Percentiles rank a stretch among this genome's conserved stretches.
Evolutionary conservation across 1,284 basidiomycete species (phyloP).

Genomic region (Rhodotorula sp.): DNA sequence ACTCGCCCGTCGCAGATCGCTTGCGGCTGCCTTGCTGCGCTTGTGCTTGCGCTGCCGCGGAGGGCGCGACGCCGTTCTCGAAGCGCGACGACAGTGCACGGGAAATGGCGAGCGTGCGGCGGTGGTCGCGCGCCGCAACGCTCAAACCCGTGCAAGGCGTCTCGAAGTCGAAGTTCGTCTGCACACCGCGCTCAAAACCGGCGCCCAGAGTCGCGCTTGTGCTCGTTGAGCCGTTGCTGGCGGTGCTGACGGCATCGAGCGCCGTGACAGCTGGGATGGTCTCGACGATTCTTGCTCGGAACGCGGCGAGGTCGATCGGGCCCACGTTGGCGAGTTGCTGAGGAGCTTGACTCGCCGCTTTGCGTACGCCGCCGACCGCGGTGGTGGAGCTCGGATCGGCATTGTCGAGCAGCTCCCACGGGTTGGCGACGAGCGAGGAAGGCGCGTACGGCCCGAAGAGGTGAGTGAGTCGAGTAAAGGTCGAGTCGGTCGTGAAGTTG

Average conservation of each 20-base stretch:
- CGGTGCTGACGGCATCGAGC: conserved; percentile 29
- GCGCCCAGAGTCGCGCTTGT: background rate
- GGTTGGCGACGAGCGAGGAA: conserved; percentile 18
- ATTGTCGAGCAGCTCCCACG: conserved; percentile 41
- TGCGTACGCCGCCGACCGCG: background rate
- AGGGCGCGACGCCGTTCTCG: conserved; percentile 6
- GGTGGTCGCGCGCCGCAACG: conserved; percentile 31
- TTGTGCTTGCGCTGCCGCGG: background rate
- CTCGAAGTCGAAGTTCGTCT: conserved; percentile 43
- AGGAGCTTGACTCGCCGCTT: background rate
- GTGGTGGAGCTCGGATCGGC: conserved; percentile 18
- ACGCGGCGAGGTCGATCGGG: conserved; percentile 39
- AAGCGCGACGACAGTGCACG: background rate
- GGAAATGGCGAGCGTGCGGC: conserved; percentile 24
- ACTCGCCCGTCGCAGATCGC: background rate
- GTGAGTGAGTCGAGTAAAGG: conserved; percentile 24
- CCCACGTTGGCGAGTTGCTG: conserved; percentile 31
- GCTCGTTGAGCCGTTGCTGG: conserved; percentile 12
- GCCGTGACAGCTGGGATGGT: conserved; percentile 35
- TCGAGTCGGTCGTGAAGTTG: conserved; percentile 24
- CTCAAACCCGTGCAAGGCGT: conserved; percentile 34
- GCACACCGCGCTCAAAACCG: conserved; percentile 21
- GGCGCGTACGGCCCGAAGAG: conserved; percentile 28
- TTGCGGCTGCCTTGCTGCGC: background rate
- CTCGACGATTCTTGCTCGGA: conserved; percentile 31